These are phyloP conservation scores for Neoascochyta sp. DNA, from an alignment of 2,329 filamentous ascomycete species.

Conservation along the genomic window DNA sequence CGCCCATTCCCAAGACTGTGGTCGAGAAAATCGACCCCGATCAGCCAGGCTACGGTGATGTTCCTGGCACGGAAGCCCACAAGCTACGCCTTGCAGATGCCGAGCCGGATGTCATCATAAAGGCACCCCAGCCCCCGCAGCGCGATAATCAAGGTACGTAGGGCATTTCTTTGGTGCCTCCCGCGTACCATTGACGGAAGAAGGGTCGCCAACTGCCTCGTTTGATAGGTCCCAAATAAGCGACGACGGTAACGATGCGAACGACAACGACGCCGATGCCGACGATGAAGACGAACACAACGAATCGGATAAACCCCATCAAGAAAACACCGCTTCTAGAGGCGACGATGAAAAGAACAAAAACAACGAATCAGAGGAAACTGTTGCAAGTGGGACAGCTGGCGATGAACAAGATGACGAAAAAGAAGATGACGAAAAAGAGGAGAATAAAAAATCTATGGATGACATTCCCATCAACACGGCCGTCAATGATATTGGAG, in stretches of 20 bases:
- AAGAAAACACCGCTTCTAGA: constrained; percentile 9
- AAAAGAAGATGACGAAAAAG: no score
- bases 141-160: constrained; percentile 56
- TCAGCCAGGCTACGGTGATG: constrained; percentile 56
- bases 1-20: constrained; percentile 56
- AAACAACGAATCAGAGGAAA: constrained; percentile 11
- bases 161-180: constrained; percentile 39
- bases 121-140: constrained; percentile 42
- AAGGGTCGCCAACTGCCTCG: constrained; percentile 55
- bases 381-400: no score
- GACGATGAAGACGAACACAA: constrained; percentile 1
- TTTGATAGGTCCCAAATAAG: constrained; percentile 50
- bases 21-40: constrained; percentile 60
- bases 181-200: constrained; percentile 59
- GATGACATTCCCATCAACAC: no score
- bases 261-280: constrained; percentile 5
- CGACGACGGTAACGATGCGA: constrained; percentile 33
- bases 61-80: constrained; percentile 58
- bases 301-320: constrained; percentile 11
- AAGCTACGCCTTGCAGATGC: constrained; percentile 57
- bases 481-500: no score
- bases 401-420: no score
- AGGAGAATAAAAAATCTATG: no score
- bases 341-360: constrained; percentile 26
- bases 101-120: constrained; percentile 55